A percentile compares a stretch with the other conserved stretches of the same genome.
phyloP scores from a whole-genome alignment of 2,329 filamentous ascomycete genomes.

The Dactylellina parvicollis region DNA sequence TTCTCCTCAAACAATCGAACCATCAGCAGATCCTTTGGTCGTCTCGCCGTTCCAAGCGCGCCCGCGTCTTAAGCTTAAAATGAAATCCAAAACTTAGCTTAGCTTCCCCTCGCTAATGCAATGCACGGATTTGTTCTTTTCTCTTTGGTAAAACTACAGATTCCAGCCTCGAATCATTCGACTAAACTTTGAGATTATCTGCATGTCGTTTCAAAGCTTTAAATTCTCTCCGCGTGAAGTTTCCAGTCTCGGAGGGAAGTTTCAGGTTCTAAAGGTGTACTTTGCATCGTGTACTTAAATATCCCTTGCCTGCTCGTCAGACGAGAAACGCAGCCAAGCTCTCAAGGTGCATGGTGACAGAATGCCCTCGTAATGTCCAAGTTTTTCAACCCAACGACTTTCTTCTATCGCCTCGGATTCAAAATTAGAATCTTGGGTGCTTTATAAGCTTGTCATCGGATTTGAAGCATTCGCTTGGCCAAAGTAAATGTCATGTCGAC shows the following conservation, averaged over 20 bases:
- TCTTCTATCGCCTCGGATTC: background rate
- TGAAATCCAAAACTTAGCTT: background rate
- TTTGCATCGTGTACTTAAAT: background rate
- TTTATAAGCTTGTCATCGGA: too few relatives aligned
- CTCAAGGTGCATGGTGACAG: background rate
- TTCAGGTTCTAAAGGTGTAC: too few relatives aligned
- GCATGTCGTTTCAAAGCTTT: background rate
- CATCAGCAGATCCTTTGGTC: slow-evolving; percentile 12
- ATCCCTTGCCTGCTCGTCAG: background rate
- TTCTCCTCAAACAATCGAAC: background rate
- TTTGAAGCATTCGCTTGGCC: too few relatives aligned
- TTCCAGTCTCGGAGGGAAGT: too few relatives aligned
- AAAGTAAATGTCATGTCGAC: too few relatives aligned
- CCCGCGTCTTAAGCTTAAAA: slow-evolving; percentile 17
- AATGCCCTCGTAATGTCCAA: background rate
- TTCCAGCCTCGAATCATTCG: too few relatives aligned
- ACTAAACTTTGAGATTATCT: too few relatives aligned
- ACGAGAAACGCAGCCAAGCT: background rate
- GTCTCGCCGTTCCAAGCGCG: slow-evolving; percentile 12
- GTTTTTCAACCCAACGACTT: background rate
- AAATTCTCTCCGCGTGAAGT: too few relatives aligned
- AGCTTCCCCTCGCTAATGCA: slow-evolving; percentile 39
- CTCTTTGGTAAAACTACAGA: too few relatives aligned
- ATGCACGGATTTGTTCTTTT: too few relatives aligned
- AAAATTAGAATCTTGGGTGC: background rate